These are phyloP conservation scores for Umbilicaria muhlenbergii DNA, from an alignment of 495 filamentous ascomycete species.

Conservation along the genomic window DNA sequence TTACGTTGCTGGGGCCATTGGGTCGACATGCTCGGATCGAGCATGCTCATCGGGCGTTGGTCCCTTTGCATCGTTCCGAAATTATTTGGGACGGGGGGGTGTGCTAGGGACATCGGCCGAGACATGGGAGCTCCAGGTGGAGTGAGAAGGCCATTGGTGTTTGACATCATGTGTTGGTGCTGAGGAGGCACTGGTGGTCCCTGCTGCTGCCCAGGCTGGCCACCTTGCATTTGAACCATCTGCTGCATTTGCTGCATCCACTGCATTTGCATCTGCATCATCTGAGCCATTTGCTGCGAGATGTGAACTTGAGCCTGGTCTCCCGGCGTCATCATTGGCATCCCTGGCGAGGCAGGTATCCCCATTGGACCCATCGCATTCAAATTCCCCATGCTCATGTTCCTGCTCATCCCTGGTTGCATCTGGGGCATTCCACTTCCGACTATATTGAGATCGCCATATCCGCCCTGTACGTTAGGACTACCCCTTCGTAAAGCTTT, in stretches of 20 bases:
- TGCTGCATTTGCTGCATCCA: constrained; percentile 66
- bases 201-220: constrained; percentile 11
- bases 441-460: constrained; percentile 14
- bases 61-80: constrained; percentile 15
- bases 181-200: constrained; percentile 13
- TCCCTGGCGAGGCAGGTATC: constrained; percentile 16
- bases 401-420: constrained; percentile 22
- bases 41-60: constrained; percentile 63
- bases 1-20: constrained; percentile 21
- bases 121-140: constrained; percentile 5
- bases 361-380: constrained; percentile 31
- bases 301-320: constrained; percentile 74
- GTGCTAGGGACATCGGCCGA: constrained; percentile 31
- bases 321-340: constrained; percentile 37
- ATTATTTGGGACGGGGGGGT: constrained; percentile 12
- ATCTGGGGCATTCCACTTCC: constrained; percentile 18
- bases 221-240: constrained; percentile 35
- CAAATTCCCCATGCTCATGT: constrained; percentile 25
- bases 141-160: constrained; percentile 3
- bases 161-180: constrained; percentile 15
- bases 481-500: constrained; percentile 66
- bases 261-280: constrained; percentile 92
- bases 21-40: constrained; percentile 53
- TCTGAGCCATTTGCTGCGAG: constrained; percentile 73
- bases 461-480: constrained; percentile 44